Evolutionary conservation across 2,329 filamentous ascomycete species (phyloP).

Genomic region (Rasamsonia emersonii): DNA sequence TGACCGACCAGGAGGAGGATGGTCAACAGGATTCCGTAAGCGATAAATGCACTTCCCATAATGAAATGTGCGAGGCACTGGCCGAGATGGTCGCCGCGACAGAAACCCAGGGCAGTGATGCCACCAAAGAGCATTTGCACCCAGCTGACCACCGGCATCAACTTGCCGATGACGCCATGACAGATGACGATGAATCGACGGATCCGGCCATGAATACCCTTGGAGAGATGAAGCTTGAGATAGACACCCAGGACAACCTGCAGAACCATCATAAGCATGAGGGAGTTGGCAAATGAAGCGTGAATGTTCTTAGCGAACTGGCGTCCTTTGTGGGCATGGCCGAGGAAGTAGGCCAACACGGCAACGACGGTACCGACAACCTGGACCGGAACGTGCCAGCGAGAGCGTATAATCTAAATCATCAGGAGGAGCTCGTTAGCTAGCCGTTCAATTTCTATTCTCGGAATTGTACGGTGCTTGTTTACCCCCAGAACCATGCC

Average conservation of each 20-base stretch:
- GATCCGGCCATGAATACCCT: constrained; percentile 71
- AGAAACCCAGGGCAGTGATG: constrained; percentile 87
- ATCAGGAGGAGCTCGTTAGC: not conserved
- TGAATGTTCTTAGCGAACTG: constrained; percentile 79
- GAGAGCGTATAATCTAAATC: constrained; percentile 68
- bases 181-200: constrained; percentile 60
- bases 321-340: constrained; percentile 81
- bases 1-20: constrained; percentile 84
- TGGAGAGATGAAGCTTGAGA: constrained; percentile 79
- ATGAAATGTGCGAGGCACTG: constrained; percentile 97
- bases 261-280: constrained; percentile 69
- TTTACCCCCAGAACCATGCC: constrained; percentile 92
- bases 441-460: not conserved
- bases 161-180: constrained; percentile 77
- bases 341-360: constrained; percentile 79
- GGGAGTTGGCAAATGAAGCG: constrained; percentile 64
- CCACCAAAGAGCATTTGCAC: constrained; percentile 93
- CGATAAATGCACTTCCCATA: constrained; percentile 96
- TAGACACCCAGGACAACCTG: constrained; percentile 80
- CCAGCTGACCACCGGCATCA: constrained; percentile 81
- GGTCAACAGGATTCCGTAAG: constrained; percentile 79
- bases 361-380: constrained; percentile 65
- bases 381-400: constrained; percentile 92
- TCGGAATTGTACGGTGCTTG: no score
- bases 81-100: constrained; percentile 79